Base-by-base conservation (phyloP, 441 rosid genomes). In the Jatropha podagrica region DNA sequence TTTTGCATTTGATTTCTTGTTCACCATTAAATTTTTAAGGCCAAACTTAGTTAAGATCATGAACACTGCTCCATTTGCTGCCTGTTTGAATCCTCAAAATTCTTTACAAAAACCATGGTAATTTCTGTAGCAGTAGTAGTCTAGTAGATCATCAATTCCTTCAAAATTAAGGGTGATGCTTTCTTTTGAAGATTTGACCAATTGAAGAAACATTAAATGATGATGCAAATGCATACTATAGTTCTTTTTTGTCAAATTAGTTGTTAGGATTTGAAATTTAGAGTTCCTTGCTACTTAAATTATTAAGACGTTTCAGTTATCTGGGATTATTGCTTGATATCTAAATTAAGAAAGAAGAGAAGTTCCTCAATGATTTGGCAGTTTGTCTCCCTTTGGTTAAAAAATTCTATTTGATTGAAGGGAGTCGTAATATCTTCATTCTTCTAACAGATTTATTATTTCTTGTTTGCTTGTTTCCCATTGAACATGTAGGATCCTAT, bases 401-500 rank as follows among this genome's bases (percentile, higher is more conserved):
- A 32, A 26, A 4, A 5, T 42, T 27, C 41, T 66, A 10, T 74
- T 15, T 23, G 68, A 48, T 75, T 64, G 65, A 40, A 60, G 66
- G 56, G 26, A n/a, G 46, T 7, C 71, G 23, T 9, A 27, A 44
- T 63, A 56, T 74, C 44, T 71, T 78, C 69, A 49, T 63, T 64
- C 64, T 68, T 73, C 74, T 72, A 46, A 76, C 71, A 64, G 77
- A 27, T 78, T 74, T 56, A 6, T 75, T 64, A 8, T 12, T 51
- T 62, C 14, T 52, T 54, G 18, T 61, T 78, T 61, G 48, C 27
- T 65, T 40, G 56, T 70, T 48, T 20, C 74, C 65, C 64, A 63
- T 72, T 73, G 51, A 72, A 81, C 73, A 12, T 73, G 79, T 81
- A 95, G 98, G 81, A 80, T 86, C 76, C 81, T 95, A n/a, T 87